A percentile compares a stretch with the other conserved stretches of the same genome.
phyloP scores from a whole-genome alignment of 1,284 basidiomycete species.

The Moesziomyces sp. region DNA sequence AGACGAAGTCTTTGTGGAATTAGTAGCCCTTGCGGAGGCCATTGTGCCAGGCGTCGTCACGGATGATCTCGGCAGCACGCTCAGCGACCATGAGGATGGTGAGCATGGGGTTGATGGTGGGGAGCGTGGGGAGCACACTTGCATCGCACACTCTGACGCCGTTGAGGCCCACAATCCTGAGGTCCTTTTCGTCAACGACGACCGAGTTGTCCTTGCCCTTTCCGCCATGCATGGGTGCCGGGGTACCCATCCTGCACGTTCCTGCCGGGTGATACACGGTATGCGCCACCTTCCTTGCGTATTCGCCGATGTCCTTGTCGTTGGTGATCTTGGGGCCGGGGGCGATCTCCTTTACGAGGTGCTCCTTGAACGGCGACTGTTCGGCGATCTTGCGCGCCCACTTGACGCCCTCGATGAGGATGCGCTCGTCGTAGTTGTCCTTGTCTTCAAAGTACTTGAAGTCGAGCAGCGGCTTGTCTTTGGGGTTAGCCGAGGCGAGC shows the following conservation, averaged over 20 bases:
- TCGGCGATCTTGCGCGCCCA: slow-evolving; percentile 70
- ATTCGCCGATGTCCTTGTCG: slow-evolving; percentile 64
- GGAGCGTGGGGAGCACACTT: slow-evolving; percentile 64
- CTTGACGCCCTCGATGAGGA: slow-evolving; percentile 72
- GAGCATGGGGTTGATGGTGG: slow-evolving; percentile 62
- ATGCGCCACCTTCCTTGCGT: slow-evolving; percentile 66
- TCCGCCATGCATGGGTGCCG: slow-evolving; percentile 16
- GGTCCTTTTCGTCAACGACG: slow-evolving; percentile 63
- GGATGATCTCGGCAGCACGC: slow-evolving; percentile 64
- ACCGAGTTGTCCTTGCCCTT: slow-evolving; percentile 49
- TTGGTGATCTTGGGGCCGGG: slow-evolving; percentile 65
- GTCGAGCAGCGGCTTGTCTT: slow-evolving; percentile 70
- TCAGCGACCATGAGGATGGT: slow-evolving; percentile 65
- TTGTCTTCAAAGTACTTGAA: slow-evolving; percentile 71
- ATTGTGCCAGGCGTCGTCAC: slow-evolving; percentile 58
- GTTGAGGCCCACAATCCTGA: slow-evolving; percentile 60
- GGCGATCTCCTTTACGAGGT: slow-evolving; percentile 69
- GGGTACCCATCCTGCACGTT: slow-evolving; percentile 68
- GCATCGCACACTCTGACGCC: slow-evolving; percentile 66
- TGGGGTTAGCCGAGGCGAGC: slow-evolving; percentile 69
- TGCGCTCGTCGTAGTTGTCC: slow-evolving; percentile 70
- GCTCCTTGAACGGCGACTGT: slow-evolving; percentile 69
- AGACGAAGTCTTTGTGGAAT: not conserved
- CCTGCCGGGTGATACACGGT: slow-evolving; percentile 68
- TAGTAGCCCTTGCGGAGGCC: slow-evolving; percentile 40